These are phyloP conservation scores for Candida glaebosa DNA, from an alignment of 805 yeast genomes.

Conservation along the genomic window DNA sequence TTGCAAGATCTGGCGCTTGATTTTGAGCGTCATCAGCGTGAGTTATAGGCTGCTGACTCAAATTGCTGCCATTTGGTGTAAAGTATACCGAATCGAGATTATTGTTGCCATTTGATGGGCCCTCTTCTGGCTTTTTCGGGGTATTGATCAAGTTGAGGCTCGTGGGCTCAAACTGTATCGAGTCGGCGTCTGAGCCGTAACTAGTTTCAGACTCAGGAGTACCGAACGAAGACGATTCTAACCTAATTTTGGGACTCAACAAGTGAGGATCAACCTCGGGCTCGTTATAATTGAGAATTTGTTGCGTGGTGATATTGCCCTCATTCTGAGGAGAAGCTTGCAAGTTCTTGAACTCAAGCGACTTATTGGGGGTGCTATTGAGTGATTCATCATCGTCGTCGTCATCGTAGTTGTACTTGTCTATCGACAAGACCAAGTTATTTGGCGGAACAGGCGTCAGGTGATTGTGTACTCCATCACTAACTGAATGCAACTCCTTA, in stretches of 20 bases:
- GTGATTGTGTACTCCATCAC: neutral
- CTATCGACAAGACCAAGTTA: constrained; percentile 34
- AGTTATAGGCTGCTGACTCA: neutral
- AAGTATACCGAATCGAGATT: neutral
- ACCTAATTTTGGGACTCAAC: neutral
- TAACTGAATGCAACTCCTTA: neutral
- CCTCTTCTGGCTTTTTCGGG: neutral
- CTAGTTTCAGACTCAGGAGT: constrained; percentile 28
- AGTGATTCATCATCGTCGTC: constrained; percentile 14
- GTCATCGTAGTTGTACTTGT: constrained; percentile 14
- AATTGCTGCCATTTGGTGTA: neutral
- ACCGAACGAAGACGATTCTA: constrained; percentile 12
- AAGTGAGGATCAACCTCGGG: neutral
- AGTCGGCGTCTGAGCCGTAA: constrained; percentile 35
- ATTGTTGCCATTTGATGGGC: neutral
- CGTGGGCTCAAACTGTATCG: constrained; percentile 37
- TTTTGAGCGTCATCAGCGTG: neutral
- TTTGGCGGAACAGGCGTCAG: neutral
- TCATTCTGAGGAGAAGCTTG: constrained; percentile 15
- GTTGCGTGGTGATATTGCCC: constrained; percentile 7
- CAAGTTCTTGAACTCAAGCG: constrained; percentile 1
- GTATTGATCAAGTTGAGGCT: constrained; percentile 18
- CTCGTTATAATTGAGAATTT: neutral
- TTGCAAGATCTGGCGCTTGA: neutral
- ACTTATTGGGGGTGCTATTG: neutral